Evolutionary conservation across 306 rosid genomes (phyloP), one percentile per base, ranked within the genome.

Genomic region (Begonia masoniana): DNA sequence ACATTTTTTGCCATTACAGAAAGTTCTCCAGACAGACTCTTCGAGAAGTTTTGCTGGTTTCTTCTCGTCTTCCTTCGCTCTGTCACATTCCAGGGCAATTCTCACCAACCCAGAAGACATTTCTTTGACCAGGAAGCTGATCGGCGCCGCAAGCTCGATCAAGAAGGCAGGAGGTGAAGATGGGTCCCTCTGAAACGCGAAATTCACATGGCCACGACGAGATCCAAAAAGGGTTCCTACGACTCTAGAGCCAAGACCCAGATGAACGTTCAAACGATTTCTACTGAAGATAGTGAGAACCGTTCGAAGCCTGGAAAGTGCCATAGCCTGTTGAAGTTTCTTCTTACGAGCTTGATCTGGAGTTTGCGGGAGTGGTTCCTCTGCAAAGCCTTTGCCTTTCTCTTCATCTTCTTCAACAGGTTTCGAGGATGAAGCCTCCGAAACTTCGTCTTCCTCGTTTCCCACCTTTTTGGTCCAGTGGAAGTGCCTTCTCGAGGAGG

Each of bases 31-130:
- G 9, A 74, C 61, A 19, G 81, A 61, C 74, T 83, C 96, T 55
- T 92, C 96, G 4, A 86, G 75, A 55, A 92, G 59, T 42, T 13
- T 14, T 21, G 14, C 55, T 16, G 54, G 41, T 47, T 60, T 54
- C 55, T 76, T 69, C 31, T 62, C 81, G 16, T 66, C 64, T 7
- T 71, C 83, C 55, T 68, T 81, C 42, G 58, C 83, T 41, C 76
- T 88, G 41, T 92, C 95, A 58, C 99, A 92, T 57, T 92, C 99
- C 56, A 92, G 62, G 8, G 99, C 99, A 41, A 92, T 92, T 73
- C 99, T 57, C 19, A 92, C 99, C 41, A 92, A 69, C 68, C 99
- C 99, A 26, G 99, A 87, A 3, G 96, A 96, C 99, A 92, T 86
- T 78, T 92, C 99, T 12, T 80, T 77, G 43, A 92, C 99, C 64